phyloP scores from a whole-genome alignment of 768 basidiomycete genomes.

The Hericium coralloides region DNA sequence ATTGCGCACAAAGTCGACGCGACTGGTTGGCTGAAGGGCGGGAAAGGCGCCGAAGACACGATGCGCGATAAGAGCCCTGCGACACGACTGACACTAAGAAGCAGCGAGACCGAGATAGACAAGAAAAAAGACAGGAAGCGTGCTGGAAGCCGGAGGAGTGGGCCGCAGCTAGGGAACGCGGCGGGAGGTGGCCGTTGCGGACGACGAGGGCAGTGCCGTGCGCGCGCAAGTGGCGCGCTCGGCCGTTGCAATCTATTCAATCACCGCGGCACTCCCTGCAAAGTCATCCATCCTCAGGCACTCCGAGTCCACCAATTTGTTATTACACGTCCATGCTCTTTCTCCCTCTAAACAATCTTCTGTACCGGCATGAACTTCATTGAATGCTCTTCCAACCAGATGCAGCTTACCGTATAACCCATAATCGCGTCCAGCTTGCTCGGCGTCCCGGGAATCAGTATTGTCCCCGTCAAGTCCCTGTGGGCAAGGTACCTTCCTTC shows the following conservation, averaged over 20 bases:
- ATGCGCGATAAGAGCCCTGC: background rate
- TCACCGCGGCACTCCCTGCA: background rate
- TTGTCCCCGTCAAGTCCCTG: too few relatives aligned
- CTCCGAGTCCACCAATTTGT: background rate
- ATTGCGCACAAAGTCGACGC: background rate
- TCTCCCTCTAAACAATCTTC: too few relatives aligned
- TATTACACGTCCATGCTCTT: too few relatives aligned
- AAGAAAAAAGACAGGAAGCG: background rate
- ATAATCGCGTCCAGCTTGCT: too few relatives aligned
- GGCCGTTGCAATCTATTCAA: background rate
- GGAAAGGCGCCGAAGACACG: background rate
- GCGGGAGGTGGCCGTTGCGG: background rate
- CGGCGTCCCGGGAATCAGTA: too few relatives aligned
- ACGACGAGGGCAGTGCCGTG: background rate
- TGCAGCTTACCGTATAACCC: too few relatives aligned
- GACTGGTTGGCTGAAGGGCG: background rate
- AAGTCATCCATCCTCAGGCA: background rate
- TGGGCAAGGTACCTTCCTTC: too few relatives aligned
- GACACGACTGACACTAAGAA: too few relatives aligned
- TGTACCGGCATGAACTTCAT: too few relatives aligned
- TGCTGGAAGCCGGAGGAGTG: conserved; percentile 7
- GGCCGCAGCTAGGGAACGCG: conserved; percentile 20
- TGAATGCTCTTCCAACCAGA: too few relatives aligned
- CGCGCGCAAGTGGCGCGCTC: too few relatives aligned
- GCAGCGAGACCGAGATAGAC: background rate